Evolutionary conservation across 2,329 filamentous ascomycete species (phyloP).

Genomic region (Aspergillus sp.): DNA sequence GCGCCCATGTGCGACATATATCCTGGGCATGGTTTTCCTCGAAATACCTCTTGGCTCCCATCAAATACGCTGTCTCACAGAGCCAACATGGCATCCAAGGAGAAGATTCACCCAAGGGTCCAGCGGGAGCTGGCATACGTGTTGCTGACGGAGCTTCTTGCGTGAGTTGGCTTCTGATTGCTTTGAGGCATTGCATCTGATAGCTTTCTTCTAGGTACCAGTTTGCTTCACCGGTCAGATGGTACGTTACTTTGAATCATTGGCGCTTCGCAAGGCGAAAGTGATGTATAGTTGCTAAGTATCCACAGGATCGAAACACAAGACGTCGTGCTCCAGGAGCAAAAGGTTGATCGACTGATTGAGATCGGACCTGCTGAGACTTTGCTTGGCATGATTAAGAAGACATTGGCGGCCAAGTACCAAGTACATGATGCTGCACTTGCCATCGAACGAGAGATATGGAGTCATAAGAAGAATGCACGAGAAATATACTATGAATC

Average conservation of each 20-base stretch:
- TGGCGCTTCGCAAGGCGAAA: background rate
- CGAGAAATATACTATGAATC: conserved; percentile 3
- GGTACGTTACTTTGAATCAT: background rate
- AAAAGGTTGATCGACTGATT: conserved; percentile 3
- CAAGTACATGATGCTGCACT: background rate
- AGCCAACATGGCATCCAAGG: background rate
- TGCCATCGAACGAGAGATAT: background rate
- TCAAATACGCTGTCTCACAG: background rate
- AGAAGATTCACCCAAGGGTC: background rate
- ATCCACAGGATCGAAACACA: conserved; percentile 1
- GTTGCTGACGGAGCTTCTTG: conserved; percentile 1
- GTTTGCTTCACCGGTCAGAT: conserved; percentile 7
- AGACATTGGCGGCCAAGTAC: background rate
- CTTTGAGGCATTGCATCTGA: background rate
- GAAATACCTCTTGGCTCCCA: conserved; percentile 1
- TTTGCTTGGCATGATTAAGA: conserved; percentile 1
- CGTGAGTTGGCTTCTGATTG: background rate
- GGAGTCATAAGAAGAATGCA: background rate
- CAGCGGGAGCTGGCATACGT: conserved; percentile 7
- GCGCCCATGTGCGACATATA: background rate
- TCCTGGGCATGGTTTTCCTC: background rate
- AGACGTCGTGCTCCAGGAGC: conserved; percentile 2
- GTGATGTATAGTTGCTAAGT: background rate
- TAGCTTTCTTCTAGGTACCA: background rate
- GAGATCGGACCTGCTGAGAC: conserved; percentile 6